These are phyloP conservation scores for Mucor ambiguus DNA, from an alignment of 371 early-diverging fungal species.

Conservation along the genomic window DNA sequence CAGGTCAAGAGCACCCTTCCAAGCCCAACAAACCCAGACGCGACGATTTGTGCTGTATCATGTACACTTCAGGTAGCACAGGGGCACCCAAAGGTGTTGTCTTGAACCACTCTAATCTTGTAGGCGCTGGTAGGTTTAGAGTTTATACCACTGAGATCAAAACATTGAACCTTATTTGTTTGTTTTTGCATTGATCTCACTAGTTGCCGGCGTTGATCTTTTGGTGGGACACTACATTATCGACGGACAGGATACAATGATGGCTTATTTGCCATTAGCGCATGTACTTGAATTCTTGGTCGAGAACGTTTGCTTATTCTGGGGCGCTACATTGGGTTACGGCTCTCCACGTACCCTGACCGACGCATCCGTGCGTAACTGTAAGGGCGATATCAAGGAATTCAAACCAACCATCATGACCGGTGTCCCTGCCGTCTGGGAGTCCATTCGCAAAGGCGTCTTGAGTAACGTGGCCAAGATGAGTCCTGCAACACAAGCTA, in stretches of 20 bases:
- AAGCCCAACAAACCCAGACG: slow-evolving; percentile 59
- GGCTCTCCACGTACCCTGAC: slow-evolving; percentile 72
- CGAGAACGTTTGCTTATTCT: slow-evolving; percentile 52
- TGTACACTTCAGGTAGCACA: slow-evolving; percentile 96
- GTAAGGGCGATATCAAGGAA: slow-evolving; percentile 74
- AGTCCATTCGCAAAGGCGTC: slow-evolving; percentile 69
- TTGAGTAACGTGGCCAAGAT: slow-evolving; percentile 53
- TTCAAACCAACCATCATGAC: slow-evolving; percentile 80
- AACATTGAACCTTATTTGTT: slow-evolving; percentile 10
- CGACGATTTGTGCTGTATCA: slow-evolving; percentile 82
- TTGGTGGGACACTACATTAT: slow-evolving; percentile 71
- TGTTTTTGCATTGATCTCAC: not conserved
- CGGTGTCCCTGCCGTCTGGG: slow-evolving; percentile 83
- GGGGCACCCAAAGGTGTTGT: slow-evolving; percentile 71
- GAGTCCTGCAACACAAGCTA: slow-evolving; percentile 43
- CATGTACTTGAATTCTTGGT: slow-evolving; percentile 79
- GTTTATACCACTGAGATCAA: not conserved
- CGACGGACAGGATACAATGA: slow-evolving; percentile 61
- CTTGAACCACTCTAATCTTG: slow-evolving; percentile 59
- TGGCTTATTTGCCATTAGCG: slow-evolving; percentile 85
- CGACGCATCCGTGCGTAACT: slow-evolving; percentile 70
- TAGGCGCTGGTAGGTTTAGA: slow-evolving; percentile 49
- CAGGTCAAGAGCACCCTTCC: slow-evolving; percentile 76
- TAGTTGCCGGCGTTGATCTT: slow-evolving; percentile 76
- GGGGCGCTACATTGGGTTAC: slow-evolving; percentile 72